These are phyloP conservation scores for Aspergillus egyptiacus DNA, from an alignment of 495 filamentous ascomycete genomes.

Conservation along the genomic window DNA sequence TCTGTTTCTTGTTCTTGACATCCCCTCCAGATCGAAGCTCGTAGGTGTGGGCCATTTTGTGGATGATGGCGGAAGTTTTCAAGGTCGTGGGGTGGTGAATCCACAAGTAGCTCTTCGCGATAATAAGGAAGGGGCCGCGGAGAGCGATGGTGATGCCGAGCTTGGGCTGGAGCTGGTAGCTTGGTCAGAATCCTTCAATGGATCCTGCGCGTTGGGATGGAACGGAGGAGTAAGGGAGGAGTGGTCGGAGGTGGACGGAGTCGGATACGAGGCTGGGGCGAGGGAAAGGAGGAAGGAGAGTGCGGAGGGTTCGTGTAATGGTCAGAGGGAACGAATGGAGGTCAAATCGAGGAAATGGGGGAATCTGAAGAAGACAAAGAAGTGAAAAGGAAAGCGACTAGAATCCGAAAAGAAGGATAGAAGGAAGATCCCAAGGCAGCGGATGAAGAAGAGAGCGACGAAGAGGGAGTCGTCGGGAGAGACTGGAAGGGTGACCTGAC, in stretches of 20 bases:
- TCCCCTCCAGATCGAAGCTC: constrained; percentile 54
- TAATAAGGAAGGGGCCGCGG: background rate
- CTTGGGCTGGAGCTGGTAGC: too few species aligned
- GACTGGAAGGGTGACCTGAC: background rate
- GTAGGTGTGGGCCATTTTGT: constrained; percentile 43
- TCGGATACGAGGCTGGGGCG: constrained; percentile 8
- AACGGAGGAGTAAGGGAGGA: constrained; percentile 7
- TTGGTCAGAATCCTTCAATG: background rate
- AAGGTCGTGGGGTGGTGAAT: too few species aligned
- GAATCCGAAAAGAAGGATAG: constrained; percentile 21
- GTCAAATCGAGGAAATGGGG: constrained; percentile 7
- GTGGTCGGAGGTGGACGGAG: constrained; percentile 4
- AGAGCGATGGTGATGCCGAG: constrained; percentile 1
- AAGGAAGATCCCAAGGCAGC: constrained; percentile 19
- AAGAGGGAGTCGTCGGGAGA: background rate
- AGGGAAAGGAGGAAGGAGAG: constrained; percentile 4
- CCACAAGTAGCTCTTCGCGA: constrained; percentile 7
- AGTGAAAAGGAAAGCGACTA: constrained; percentile 13
- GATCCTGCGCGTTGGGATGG: constrained; percentile 11
- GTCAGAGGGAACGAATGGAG: constrained; percentile 10
- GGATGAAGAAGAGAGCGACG: constrained; percentile 11
- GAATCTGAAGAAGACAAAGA: constrained; percentile 14
- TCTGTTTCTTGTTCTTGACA: constrained; percentile 97
- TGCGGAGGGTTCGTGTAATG: constrained; percentile 5
- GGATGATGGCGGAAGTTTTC: background rate